Percentiles rank a stretch among this genome's conserved stretches.
These are phyloP conservation scores for Austroboletus novae-zelandiae DNA, from an alignment of 1,284 basidiomycete genomes.

Conservation along the genomic window DNA sequence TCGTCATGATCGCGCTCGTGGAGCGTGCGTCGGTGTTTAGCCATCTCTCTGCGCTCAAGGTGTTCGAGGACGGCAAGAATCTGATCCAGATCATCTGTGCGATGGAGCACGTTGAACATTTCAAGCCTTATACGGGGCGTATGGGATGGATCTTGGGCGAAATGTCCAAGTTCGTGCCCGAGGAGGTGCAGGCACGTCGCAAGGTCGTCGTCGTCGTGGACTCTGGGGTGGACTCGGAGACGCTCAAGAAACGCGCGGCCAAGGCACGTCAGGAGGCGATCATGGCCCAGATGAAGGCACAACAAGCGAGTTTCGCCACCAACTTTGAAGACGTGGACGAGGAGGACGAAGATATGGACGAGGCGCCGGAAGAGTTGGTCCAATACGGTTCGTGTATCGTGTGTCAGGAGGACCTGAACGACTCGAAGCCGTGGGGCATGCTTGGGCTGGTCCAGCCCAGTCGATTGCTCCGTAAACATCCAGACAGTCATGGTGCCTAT, in stretches of 20 bases:
- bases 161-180: conserved; percentile 53
- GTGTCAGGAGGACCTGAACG: conserved; percentile 91
- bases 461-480: conserved; percentile 78
- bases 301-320: conserved; percentile 81
- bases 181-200: conserved; percentile 53
- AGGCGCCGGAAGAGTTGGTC: conserved; percentile 45
- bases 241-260: conserved; percentile 75
- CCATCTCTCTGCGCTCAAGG: conserved; percentile 49
- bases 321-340: conserved; percentile 66
- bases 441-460: conserved; percentile 92
- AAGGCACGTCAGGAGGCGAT: conserved; percentile 86
- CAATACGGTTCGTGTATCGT: conserved; percentile 93
- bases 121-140: conserved; percentile 67
- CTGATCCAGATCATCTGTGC: conserved; percentile 73
- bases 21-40: conserved; percentile 68
- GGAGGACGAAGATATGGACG: conserved; percentile 57
- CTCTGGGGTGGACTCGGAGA: conserved; percentile 53
- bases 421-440: conserved; percentile 76
- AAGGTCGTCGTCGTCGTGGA: conserved; percentile 40
- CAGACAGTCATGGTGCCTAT: conserved; percentile 66
- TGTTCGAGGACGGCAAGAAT: conserved; percentile 58
- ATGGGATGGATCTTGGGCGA: conserved; percentile 73
- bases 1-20: conserved; percentile 79
- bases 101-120: conserved; percentile 74
- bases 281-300: conserved; percentile 90